A percentile compares a stretch with the other conserved stretches of the same genome.
These are phyloP conservation scores for Xerocomus potaroensis DNA, from an alignment of 768 basidiomycete species.

Conservation along the genomic window DNA sequence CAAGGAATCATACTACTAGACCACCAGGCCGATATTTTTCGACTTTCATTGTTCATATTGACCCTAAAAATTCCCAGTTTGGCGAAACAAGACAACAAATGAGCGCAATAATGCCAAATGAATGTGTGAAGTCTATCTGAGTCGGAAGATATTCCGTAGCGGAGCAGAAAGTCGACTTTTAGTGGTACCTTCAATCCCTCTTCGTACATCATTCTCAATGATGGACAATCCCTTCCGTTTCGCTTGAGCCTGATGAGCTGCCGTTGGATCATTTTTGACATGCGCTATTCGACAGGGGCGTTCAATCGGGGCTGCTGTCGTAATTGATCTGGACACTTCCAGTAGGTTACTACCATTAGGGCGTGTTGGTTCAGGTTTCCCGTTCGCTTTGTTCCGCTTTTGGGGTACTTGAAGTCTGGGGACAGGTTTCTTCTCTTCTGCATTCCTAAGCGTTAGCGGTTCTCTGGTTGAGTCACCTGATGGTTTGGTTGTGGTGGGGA, in stretches of 20 bases:
- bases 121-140: constrained; percentile 20
- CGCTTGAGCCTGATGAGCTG: constrained; percentile 3
- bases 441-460: background rate
- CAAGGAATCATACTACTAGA: constrained; percentile 55
- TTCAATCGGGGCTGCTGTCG: constrained; percentile 3
- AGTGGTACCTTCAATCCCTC: constrained; percentile 23
- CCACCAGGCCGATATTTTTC: constrained; percentile 39
- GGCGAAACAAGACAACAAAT: background rate
- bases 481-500: constrained; percentile 1
- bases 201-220: constrained; percentile 18
- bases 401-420: constrained; percentile 13
- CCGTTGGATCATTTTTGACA: constrained; percentile 7
- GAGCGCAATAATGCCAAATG: constrained; percentile 4
- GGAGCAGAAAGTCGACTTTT: constrained; percentile 27
- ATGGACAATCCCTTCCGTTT: constrained; percentile 12
- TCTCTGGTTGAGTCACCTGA: constrained; percentile 1
- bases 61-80: no score
- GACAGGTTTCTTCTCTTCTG: constrained; percentile 10
- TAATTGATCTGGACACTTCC: constrained; percentile 4
- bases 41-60: no score
- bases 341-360: background rate
- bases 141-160: constrained; percentile 31
- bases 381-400: constrained; percentile 11
- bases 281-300: constrained; percentile 15
- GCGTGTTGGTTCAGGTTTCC: constrained; percentile 2